Conservation (phyloP, 345 rosid species). For the Cardamine occulta region DNA sequence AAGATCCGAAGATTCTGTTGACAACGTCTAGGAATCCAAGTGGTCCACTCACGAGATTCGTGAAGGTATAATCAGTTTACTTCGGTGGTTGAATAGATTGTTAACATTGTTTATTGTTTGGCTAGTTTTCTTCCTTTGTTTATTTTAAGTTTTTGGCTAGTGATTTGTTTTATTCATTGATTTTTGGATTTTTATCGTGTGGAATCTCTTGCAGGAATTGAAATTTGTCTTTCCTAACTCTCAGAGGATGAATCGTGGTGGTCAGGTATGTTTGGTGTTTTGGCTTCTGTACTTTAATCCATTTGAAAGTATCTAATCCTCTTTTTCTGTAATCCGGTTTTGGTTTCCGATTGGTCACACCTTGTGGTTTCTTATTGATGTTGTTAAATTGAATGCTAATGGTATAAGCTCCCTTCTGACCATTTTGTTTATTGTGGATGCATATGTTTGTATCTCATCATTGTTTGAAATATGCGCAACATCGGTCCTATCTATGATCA, state of each 20-base stretch:
- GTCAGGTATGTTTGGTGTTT: slow-evolving; percentile 60
- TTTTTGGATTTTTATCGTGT: slow-evolving; percentile 10
- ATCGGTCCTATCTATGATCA: not conserved
- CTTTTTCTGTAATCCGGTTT: not conserved
- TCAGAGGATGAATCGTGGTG: slow-evolving; percentile 77
- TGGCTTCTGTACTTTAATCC: not conserved
- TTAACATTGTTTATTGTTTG: not conserved
- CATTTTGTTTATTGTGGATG: not conserved
- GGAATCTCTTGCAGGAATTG: slow-evolving; percentile 63
- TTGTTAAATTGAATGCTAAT: not conserved
- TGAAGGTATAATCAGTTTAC: slow-evolving; percentile 56
- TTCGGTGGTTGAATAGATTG: not conserved
- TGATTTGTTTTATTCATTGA: slow-evolving; percentile 4
- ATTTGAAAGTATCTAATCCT: not conserved
- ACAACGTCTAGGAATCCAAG: slow-evolving; percentile 91
- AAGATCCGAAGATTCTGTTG: slow-evolving; percentile 78
- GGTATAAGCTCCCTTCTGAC: slow-evolving; percentile 1
- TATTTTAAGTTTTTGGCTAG: not conserved
- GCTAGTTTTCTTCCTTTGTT: not conserved
- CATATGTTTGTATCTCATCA: not conserved
- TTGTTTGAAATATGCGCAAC: not conserved
- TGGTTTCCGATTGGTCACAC: not conserved
- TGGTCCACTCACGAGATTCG: slow-evolving; percentile 77
- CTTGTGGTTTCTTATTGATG: slow-evolving; percentile 16
- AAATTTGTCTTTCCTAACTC: slow-evolving; percentile 84